Base-by-base conservation (phyloP, 2,329 filamentous ascomycete genomes). In the Talaromyces sp. region DNA sequence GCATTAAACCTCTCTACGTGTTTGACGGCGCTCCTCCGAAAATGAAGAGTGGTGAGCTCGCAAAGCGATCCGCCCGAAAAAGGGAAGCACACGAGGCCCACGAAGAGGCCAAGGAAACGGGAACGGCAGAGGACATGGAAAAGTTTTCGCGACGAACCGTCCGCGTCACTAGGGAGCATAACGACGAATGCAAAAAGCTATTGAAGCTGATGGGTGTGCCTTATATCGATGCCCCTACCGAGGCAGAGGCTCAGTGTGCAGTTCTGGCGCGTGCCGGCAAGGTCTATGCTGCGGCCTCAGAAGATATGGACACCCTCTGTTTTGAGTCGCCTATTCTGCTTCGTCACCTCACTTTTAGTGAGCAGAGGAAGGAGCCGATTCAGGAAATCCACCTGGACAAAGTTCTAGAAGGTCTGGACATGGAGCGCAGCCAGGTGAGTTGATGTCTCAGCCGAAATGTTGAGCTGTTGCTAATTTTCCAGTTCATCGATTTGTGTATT, bases 401-500 rank as follows among this genome's bases (percentile, higher is more conserved):
- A 74, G 92, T 94, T 3, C 81, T 99, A 17, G 88, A 92, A 68
- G 92, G 93, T 0, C 75, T 99, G 61, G 84, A 83, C 62, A 97
- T 99, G 92, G 90, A 96, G 57, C 84, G 88, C 65, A 84, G 88
- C 60, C 91, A 95, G 84, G 91, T 91, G 80, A 57, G 74, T 67
- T 54, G 10, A 43, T 41, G 17, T 9, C 38, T 7, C 38, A 27
- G 24, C 29, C 31, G 24, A 14, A 26, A 43, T 26, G 21, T 48
- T 41, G 31, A 24, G 31, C 24, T 19, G 35, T 56, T 62, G 53
- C 61, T 53, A 19, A 51, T 61, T 19, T 8, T 24, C 10, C 10
- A 97, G 88, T 99, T 99, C 74, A 92, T 99, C 69, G 94, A 99
- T 74, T 86, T 99, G 56, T 99, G 94, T 72, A 99, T 99, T 69